These are phyloP conservation scores for Agastache rugosa DNA, from an alignment of 257 asterid species.

Conservation along the genomic window DNA sequence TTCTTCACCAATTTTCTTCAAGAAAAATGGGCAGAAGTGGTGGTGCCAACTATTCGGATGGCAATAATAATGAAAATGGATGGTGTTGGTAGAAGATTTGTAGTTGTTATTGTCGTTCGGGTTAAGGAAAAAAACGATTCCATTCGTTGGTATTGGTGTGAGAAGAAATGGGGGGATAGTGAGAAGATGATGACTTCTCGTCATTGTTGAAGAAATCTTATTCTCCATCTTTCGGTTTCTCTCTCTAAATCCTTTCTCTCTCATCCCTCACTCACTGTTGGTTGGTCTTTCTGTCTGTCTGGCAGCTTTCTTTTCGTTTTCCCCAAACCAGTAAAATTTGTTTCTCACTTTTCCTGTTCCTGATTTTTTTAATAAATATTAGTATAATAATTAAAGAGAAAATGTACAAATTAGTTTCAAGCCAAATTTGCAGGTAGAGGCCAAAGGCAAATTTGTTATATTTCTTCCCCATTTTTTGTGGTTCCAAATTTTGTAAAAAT, in stretches of 20 bases:
- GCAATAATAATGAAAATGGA: constrained; percentile 44
- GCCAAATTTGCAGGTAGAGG: background rate
- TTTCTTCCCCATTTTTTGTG: too few relatives aligned
- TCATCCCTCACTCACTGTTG: constrained; percentile 34
- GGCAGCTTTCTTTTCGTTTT: constrained; percentile 63
- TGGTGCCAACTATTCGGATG: constrained; percentile 34
- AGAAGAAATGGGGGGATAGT: constrained; percentile 37
- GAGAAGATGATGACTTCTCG: constrained; percentile 45
- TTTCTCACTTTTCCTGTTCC: constrained; percentile 25
- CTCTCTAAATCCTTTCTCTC: constrained; percentile 36
- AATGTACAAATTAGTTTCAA: background rate
- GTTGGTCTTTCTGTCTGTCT: constrained; percentile 43
- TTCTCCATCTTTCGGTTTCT: constrained; percentile 42
- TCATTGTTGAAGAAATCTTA: constrained; percentile 60
- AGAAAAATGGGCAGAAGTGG: constrained; percentile 36
- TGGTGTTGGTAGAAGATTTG: constrained; percentile 49
- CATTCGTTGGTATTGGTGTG: constrained; percentile 53
- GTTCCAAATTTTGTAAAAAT: background rate
- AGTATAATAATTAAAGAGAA: background rate
- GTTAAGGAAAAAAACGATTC: constrained; percentile 60
- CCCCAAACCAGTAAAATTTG: constrained; percentile 44
- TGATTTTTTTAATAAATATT: background rate
- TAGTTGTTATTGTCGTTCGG: constrained; percentile 51
- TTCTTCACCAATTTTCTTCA: background rate
- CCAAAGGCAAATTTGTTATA: too few relatives aligned